Percentiles rank a stretch among this genome's conserved stretches.
phyloP scores from a whole-genome alignment of 257 asterid genomes.

The Solanum appendiculatum region DNA sequence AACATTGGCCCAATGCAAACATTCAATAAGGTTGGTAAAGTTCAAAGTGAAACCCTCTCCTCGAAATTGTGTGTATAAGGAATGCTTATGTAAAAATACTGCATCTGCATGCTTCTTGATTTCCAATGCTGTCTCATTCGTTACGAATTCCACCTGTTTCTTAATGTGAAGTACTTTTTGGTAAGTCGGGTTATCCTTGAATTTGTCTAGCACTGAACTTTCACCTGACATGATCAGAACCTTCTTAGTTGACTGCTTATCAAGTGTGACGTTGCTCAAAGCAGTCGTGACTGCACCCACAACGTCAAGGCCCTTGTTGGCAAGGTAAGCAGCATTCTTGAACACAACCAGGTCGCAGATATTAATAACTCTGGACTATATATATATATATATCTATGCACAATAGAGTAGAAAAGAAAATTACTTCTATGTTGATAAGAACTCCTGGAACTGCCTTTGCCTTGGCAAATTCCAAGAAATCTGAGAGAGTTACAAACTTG shows the following conservation, averaged over 20 bases:
- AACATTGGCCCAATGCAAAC: conserved; percentile 67
- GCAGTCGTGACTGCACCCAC: background rate
- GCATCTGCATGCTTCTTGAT: conserved; percentile 77
- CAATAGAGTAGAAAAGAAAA: background rate
- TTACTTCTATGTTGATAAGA: conserved; percentile 2
- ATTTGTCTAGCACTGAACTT: background rate
- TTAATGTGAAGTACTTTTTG: background rate
- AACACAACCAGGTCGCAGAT: background rate
- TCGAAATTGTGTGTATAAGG: conserved; percentile 26
- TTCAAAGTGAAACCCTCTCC: conserved; percentile 28
- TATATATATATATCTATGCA: background rate
- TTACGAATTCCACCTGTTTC: conserved; percentile 9
- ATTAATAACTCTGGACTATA: background rate
- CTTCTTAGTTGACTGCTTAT: background rate
- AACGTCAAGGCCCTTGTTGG: background rate
- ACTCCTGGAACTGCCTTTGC: background rate
- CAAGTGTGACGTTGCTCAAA: background rate
- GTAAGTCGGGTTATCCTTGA: background rate
- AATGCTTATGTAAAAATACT: conserved; percentile 44
- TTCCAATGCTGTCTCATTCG: conserved; percentile 36
- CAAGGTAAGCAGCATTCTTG: conserved; percentile 7
- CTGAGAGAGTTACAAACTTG: conserved; percentile 5
- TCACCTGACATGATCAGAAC: background rate
- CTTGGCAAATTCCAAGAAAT: conserved; percentile 4
- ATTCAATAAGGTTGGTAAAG: conserved; percentile 42